Evolutionary conservation across 2,329 filamentous ascomycete genomes (phyloP).

Genomic region (Alternaria ethzedia): DNA sequence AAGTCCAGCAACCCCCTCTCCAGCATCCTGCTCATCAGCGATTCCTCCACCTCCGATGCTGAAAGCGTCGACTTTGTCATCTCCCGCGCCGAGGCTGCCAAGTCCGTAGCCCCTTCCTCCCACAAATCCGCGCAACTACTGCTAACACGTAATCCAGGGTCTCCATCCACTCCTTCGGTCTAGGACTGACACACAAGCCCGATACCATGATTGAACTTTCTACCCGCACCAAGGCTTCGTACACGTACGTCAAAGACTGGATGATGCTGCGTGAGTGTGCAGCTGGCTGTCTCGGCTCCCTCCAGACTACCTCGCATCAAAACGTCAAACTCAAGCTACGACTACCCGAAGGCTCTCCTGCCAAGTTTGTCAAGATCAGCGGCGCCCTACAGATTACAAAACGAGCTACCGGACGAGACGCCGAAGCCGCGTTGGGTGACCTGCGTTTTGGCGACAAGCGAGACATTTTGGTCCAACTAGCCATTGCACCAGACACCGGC

Average conservation of each 20-base stretch:
- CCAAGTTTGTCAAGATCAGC: conserved; percentile 98
- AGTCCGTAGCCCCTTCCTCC: conserved; percentile 63
- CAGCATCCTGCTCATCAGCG: conserved; percentile 94
- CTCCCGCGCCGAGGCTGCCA: conserved; percentile 93
- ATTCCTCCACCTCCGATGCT: conserved; percentile 90
- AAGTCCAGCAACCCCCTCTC: conserved; percentile 95
- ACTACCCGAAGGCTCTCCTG: conserved; percentile 92
- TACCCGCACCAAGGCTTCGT: conserved; percentile 92
- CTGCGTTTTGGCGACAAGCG: conserved; percentile 93
- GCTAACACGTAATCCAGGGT: conserved; percentile 64
- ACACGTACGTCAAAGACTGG: conserved; percentile 99
- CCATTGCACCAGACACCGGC: conserved; percentile 85
- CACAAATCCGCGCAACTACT: neutral
- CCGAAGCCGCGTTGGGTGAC: conserved; percentile 90
- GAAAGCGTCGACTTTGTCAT: conserved; percentile 98
- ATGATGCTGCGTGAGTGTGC: conserved; percentile 99
- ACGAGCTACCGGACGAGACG: conserved; percentile 90
- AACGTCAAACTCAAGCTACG: conserved; percentile 96
- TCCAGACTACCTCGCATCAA: conserved; percentile 96
- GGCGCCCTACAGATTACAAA: conserved; percentile 96
- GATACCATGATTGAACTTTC: conserved; percentile 99
- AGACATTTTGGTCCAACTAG: conserved; percentile 75
- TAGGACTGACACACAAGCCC: conserved; percentile 96
- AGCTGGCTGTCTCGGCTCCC: conserved; percentile 86
- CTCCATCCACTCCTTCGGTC: conserved; percentile 92